phyloP scores from a whole-genome alignment of 176 grass and related monocot genomes.

The Melocanna baccifera region DNA sequence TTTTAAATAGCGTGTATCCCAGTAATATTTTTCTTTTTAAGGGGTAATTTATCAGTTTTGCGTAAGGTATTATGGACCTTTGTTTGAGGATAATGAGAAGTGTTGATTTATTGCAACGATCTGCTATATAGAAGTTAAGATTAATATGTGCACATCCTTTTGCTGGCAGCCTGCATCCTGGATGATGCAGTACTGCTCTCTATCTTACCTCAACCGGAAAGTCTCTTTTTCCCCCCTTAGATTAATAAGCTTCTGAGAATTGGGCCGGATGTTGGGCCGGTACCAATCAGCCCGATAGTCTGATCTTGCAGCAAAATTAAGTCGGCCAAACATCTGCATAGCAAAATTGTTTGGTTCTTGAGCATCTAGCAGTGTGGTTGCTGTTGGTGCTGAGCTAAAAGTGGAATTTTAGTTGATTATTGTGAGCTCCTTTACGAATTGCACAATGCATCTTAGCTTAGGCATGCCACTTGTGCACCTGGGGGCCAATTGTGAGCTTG shows the following conservation, averaged over 20 bases:
- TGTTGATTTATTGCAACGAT: not conserved
- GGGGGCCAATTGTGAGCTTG: not conserved
- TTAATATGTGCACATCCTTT: not conserved
- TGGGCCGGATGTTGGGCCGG: not conserved
- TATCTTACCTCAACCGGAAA: not conserved
- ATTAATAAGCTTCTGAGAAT: not conserved
- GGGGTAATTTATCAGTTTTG: not conserved
- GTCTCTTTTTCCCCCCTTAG: not conserved
- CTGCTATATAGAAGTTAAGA: conserved; percentile 9
- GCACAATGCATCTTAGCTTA: not conserved
- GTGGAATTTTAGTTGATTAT: not conserved
- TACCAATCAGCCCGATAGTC: no score
- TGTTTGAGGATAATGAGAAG: not conserved
- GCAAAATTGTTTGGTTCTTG: not conserved
- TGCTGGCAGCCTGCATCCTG: not conserved
- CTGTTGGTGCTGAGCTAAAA: not conserved
- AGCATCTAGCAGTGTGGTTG: not conserved
- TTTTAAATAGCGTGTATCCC: not conserved
- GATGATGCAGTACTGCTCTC: not conserved
- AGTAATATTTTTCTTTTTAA: not conserved
- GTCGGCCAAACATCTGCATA: not conserved
- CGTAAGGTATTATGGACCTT: not conserved
- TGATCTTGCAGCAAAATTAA: not conserved
- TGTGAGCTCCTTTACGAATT: not conserved
- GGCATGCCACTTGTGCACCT: not conserved